These are phyloP conservation scores for Ophiostoma tasmaniense DNA, from an alignment of 2,329 filamentous ascomycete species.

Conservation along the genomic window DNA sequence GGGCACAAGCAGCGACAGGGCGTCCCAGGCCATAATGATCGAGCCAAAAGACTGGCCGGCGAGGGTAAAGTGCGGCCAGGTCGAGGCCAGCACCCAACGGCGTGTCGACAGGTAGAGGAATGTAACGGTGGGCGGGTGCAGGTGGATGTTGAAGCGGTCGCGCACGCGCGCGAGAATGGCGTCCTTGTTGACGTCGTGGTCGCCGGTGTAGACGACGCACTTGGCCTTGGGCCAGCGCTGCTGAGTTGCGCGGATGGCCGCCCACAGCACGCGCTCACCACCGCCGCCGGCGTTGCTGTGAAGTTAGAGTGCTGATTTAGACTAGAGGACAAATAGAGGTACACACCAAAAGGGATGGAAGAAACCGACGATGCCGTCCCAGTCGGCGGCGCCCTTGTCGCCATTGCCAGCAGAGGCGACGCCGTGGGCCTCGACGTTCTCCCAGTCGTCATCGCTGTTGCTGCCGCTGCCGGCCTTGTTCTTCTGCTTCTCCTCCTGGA, in stretches of 20 bases:
- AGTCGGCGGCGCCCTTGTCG: conserved; percentile 47
- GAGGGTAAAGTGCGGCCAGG: conserved; percentile 87
- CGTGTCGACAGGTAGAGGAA: conserved; percentile 89
- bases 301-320: conserved; percentile 12
- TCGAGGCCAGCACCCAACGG: conserved; percentile 74
- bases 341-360: conserved; percentile 93
- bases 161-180: conserved; percentile 70
- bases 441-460: conserved; percentile 56
- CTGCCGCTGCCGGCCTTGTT: conserved; percentile 16
- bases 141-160: conserved; percentile 83
- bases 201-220: conserved; percentile 90
- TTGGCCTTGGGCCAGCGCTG: conserved; percentile 79
- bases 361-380: conserved; percentile 84
- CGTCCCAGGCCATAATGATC: conserved; percentile 79
- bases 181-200: conserved; percentile 77
- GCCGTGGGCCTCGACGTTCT: conserved; percentile 51
- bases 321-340: not conserved
- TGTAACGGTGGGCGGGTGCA: conserved; percentile 72
- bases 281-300: conserved; percentile 86
- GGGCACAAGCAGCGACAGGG: conserved; percentile 82
- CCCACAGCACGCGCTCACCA: conserved; percentile 93
- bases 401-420: conserved; percentile 30
- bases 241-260: conserved; percentile 85
- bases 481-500: conserved; percentile 29
- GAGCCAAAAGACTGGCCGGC: conserved; percentile 91